phyloP scores from a whole-genome alignment of 108 stramenopile genomes.

The Cylindrotheca closterium region DNA sequence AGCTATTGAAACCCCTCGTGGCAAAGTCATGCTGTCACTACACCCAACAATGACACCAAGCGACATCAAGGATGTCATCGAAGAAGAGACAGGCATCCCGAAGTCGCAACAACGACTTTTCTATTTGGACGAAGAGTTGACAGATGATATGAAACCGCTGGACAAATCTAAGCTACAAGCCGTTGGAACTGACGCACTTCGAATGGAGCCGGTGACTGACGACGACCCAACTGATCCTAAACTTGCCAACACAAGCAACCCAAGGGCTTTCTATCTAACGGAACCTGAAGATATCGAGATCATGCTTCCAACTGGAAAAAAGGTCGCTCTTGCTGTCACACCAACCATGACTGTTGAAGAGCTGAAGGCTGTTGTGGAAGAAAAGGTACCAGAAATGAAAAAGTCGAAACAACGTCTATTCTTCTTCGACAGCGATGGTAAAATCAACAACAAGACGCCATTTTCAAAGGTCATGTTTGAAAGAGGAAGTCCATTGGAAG shows the following conservation, averaged over 20 bases:
- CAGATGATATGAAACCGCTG: constrained; percentile 9
- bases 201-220: not conserved
- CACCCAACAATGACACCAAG: not conserved
- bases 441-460: not conserved
- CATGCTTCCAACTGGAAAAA: constrained; percentile 13
- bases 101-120: constrained; percentile 2
- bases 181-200: not conserved
- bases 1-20: constrained; percentile 1
- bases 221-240: constrained; percentile 2
- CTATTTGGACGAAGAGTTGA: constrained; percentile 7
- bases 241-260: not conserved
- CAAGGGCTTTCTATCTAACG: constrained; percentile 1
- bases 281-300: constrained; percentile 20
- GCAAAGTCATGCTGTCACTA: constrained; percentile 7
- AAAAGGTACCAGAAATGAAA: constrained; percentile 12
- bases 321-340: constrained; percentile 14
- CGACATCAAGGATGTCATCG: constrained; percentile 3
- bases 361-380: constrained; percentile 15
- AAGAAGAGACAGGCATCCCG: constrained; percentile 1
- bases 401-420: constrained; percentile 11
- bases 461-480: not conserved
- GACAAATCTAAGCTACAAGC: not conserved
- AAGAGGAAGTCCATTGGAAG: constrained; percentile 2
- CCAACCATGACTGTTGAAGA: constrained; percentile 24
- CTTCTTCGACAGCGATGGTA: constrained; percentile 12